Evolutionary conservation across 2,329 filamentous ascomycete species (phyloP), one percentile per base, ranked within the genome.

Genomic region (Pseudohalonectria lignicola): DNA sequence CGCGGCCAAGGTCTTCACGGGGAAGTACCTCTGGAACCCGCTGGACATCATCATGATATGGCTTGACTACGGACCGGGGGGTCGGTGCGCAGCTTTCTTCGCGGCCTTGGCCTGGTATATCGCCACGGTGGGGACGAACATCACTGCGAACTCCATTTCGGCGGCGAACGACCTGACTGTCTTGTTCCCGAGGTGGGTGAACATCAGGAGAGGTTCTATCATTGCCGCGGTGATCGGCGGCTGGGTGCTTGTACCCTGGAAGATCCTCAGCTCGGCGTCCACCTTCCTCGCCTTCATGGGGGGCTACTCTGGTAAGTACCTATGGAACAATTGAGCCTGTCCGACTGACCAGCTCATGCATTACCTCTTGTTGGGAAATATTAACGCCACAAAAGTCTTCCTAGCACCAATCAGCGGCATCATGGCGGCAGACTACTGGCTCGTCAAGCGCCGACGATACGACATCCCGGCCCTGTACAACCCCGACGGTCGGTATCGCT

Each of bases 281-380:
- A 74, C 67, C 1, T 74, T 82, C 46, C 56, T 80, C 4, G 67
- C 70, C 31, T 84, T 83, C 56, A 79, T 85, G 69, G 65, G 69
- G 31, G 78, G 76, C 1, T 77, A 80, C 51, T 61, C 41, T 12
- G 23, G 23, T 26, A 26, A 12, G 23, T 26, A n/a, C n/a, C n/a
- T n/a, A n/a, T n/a, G n/a, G n/a, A n/a, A n/a, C n/a, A n/a, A n/a
- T n/a, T n/a, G n/a, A n/a, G n/a, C n/a, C n/a, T n/a, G n/a, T n/a
- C n/a, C n/a, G n/a, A n/a, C n/a, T n/a, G n/a, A n/a, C n/a, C n/a
- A n/a, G n/a, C n/a, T n/a, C n/a, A n/a, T n/a, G n/a, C n/a, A n/a
- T n/a, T n/a, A n/a, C n/a, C n/a, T n/a, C 12, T 15, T 31, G 15
- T 17, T 31, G 13, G 28, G 28, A n/a, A 29, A n/a, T 12, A 3